Percentiles rank a stretch among this genome's conserved stretches.
Evolutionary conservation across 768 basidiomycete species (phyloP).

Genomic region (Phylloporus sp.): DNA sequence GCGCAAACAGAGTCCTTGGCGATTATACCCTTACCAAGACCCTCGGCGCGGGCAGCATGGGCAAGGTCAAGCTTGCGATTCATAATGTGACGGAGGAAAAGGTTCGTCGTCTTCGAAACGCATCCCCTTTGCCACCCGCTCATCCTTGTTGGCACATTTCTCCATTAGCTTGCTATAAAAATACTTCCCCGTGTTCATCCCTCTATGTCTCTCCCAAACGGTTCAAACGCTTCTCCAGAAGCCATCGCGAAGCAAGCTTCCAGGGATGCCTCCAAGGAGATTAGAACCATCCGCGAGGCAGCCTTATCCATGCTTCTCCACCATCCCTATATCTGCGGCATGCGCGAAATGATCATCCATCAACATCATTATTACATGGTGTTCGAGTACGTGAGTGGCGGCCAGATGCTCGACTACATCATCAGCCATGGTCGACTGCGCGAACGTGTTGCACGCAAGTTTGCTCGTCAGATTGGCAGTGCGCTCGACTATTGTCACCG

Average conservation of each 20-base stretch:
- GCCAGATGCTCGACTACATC: slow-evolving; percentile 99
- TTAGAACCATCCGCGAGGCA: slow-evolving; percentile 92
- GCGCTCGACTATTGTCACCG: slow-evolving; percentile 96
- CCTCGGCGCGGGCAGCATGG: slow-evolving; percentile 97
- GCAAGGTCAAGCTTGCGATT: slow-evolving; percentile 95
- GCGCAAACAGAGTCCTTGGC: slow-evolving; percentile 62
- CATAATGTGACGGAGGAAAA: slow-evolving; percentile 89
- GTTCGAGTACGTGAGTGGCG: slow-evolving; percentile 97
- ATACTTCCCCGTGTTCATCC: slow-evolving; percentile 88
- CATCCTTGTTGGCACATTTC: slow-evolving; percentile 5
- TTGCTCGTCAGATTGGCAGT: slow-evolving; percentile 94
- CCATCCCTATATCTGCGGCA: slow-evolving; percentile 98
- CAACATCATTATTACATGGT: slow-evolving; percentile 99
- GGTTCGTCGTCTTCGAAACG: slow-evolving; percentile 44
- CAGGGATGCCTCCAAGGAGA: slow-evolving; percentile 94
- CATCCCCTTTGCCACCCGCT: slow-evolving; percentile 3
- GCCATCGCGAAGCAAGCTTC: slow-evolving; percentile 73
- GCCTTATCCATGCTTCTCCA: slow-evolving; percentile 93
- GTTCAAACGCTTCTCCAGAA: slow-evolving; percentile 45
- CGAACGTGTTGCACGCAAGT: slow-evolving; percentile 94
- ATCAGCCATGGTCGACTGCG: slow-evolving; percentile 95
- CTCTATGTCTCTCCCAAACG: slow-evolving; percentile 47
- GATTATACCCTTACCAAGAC: slow-evolving; percentile 97
- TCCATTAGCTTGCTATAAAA: slow-evolving; percentile 88
- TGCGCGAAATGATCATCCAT: slow-evolving; percentile 98